A percentile compares a stretch with the other conserved stretches of the same genome.
phyloP scores from a whole-genome alignment of 192 early-diverging fungal species.

The Jimgerdemannia flammicorona region DNA sequence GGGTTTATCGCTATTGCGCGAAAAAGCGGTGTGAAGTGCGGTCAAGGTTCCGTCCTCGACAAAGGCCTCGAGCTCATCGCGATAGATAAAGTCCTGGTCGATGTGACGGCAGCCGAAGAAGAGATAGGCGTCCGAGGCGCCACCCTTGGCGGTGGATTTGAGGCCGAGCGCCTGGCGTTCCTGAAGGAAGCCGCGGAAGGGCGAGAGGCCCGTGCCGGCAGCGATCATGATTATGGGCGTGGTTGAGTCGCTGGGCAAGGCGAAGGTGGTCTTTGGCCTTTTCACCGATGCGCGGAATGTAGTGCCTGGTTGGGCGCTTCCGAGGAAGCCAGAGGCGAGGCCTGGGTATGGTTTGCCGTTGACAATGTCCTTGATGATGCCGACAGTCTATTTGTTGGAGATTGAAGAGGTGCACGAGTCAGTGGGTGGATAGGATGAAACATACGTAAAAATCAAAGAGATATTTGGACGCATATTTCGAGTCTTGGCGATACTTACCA shows the following conservation, averaged over 20 bases:
- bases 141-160: background rate
- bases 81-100: slow-evolving; percentile 69
- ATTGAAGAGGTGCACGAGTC: background rate
- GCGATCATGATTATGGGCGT: slow-evolving; percentile 84
- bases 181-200: slow-evolving; percentile 83
- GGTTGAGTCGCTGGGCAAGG: slow-evolving; percentile 65
- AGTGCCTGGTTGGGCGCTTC: background rate
- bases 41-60: slow-evolving; percentile 48
- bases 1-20: slow-evolving; percentile 40
- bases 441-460: background rate
- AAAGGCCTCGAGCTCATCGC: slow-evolving; percentile 50
- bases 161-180: slow-evolving; percentile 17
- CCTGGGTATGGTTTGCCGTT: slow-evolving; percentile 24
- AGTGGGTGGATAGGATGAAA: background rate
- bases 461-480: background rate
- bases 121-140: slow-evolving; percentile 30
- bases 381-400: slow-evolving; percentile 7
- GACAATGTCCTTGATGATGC: slow-evolving; percentile 27
- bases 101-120: slow-evolving; percentile 85
- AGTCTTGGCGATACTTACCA: background rate
- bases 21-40: slow-evolving; percentile 53
- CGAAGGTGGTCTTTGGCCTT: slow-evolving; percentile 11
- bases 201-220: slow-evolving; percentile 91
- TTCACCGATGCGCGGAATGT: slow-evolving; percentile 21
- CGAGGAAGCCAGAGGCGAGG: slow-evolving; percentile 26